These are phyloP conservation scores for Venturia effusa DNA, from an alignment of 2,329 filamentous ascomycete species.

Conservation along the genomic window DNA sequence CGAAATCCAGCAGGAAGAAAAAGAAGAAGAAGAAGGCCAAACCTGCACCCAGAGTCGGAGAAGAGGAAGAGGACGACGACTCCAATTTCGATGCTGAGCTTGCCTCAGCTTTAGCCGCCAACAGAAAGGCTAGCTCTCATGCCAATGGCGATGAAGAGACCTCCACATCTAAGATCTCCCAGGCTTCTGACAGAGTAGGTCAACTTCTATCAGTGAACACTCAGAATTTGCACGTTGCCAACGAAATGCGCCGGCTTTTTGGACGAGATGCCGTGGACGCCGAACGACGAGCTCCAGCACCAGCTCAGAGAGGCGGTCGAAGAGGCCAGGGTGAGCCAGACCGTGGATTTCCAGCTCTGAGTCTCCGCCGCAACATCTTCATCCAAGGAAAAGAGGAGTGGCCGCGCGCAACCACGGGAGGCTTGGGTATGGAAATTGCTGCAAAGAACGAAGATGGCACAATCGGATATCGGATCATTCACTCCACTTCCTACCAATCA, in stretches of 20 bases:
- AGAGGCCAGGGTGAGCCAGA: slow-evolving; percentile 48
- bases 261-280: slow-evolving; percentile 52
- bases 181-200: slow-evolving; percentile 28
- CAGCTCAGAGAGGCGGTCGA: slow-evolving; percentile 33
- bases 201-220: slow-evolving; percentile 52
- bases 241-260: slow-evolving; percentile 79
- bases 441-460: slow-evolving; percentile 41
- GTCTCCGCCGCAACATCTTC: slow-evolving; percentile 67
- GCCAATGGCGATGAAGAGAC: slow-evolving; percentile 21
- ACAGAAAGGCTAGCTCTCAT: slow-evolving; percentile 10
- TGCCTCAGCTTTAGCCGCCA: slow-evolving; percentile 9
- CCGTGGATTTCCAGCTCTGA: slow-evolving; percentile 48
- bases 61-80: slow-evolving; percentile 18
- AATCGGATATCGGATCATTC: slow-evolving; percentile 66
- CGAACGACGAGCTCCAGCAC: slow-evolving; percentile 22
- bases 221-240: slow-evolving; percentile 69
- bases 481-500: slow-evolving; percentile 62
- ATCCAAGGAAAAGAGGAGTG: slow-evolving; percentile 80
- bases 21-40: slow-evolving; percentile 17
- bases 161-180: slow-evolving; percentile 29
- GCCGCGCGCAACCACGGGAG: slow-evolving; percentile 69
- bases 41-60: slow-evolving; percentile 14
- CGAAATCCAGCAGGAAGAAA: slow-evolving; percentile 14
- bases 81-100: slow-evolving; percentile 13
- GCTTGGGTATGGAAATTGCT: slow-evolving; percentile 68